phyloP scores from a whole-genome alignment of 2,329 filamentous ascomycete genomes.

The Ascosphaera aggregata region DNA sequence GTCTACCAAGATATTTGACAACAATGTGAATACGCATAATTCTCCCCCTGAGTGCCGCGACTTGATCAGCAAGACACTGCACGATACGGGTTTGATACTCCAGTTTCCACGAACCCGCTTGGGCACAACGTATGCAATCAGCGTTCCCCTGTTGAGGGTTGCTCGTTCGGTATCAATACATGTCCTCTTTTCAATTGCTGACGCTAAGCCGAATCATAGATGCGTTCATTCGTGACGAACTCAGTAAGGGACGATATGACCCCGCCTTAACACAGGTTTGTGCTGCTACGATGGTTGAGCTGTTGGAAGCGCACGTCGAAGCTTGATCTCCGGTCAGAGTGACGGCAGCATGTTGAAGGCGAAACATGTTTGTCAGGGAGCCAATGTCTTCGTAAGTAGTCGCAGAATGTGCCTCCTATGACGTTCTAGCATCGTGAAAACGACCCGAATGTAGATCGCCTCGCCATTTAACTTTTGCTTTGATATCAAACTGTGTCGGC shows the following conservation, averaged over 20 bases:
- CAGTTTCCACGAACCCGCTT: slow-evolving; percentile 74
- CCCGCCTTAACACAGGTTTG: slow-evolving; percentile 68
- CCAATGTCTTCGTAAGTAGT: too few relatives aligned
- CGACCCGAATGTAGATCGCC: too few relatives aligned
- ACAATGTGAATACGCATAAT: too few relatives aligned
- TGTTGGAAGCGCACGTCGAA: slow-evolving; percentile 61
- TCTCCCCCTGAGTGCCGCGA: slow-evolving; percentile 65
- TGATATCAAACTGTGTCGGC: too few relatives aligned
- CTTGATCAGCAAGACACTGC: slow-evolving; percentile 57
- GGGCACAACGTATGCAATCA: slow-evolving; percentile 62
- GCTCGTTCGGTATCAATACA: not conserved
- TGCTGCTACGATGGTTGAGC: slow-evolving; percentile 71
- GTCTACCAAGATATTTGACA: too few relatives aligned
- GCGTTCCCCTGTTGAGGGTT: not conserved
- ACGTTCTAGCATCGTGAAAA: too few relatives aligned
- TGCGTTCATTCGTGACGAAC: slow-evolving; percentile 81
- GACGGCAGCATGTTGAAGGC: slow-evolving; percentile 37
- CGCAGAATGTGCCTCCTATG: too few relatives aligned
- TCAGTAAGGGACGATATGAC: slow-evolving; percentile 85
- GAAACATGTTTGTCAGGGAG: slow-evolving; percentile 45
- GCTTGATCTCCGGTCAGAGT: slow-evolving; percentile 48
- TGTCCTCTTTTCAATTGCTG: slow-evolving; percentile 1
- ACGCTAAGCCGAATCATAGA: slow-evolving; percentile 25
- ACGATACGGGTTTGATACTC: slow-evolving; percentile 52
- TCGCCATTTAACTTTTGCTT: too few relatives aligned